phyloP scores from a whole-genome alignment of 2,329 filamentous ascomycete genomes.

The Helminthosporium solani region DNA sequence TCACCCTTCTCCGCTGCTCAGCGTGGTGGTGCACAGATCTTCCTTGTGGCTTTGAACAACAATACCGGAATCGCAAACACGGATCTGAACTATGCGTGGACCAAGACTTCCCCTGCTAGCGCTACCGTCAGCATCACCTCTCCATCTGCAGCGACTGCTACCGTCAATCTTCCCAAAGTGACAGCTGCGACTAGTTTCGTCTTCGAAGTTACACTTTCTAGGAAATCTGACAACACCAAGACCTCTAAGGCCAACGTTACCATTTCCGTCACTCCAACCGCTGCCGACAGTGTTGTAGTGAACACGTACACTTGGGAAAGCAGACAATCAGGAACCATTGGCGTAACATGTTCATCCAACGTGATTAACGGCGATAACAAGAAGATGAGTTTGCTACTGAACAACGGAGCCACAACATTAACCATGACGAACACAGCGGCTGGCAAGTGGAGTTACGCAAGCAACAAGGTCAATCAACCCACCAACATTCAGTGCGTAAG shows the following conservation, averaged over 20 bases:
- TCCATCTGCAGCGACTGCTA: constrained; percentile 20
- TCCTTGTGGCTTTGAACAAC: constrained; percentile 32
- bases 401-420: constrained; percentile 19
- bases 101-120: constrained; percentile 24
- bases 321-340: constrained; percentile 31
- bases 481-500: constrained; percentile 30
- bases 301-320: constrained; percentile 37
- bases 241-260: constrained; percentile 29
- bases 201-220: constrained; percentile 32
- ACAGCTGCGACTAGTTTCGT: constrained; percentile 22
- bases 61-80: constrained; percentile 17
- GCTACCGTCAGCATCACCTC: constrained; percentile 23
- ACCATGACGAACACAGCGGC: constrained; percentile 23
- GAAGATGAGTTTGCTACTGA: constrained; percentile 32
- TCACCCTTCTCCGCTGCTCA: constrained; percentile 25
- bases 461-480: constrained; percentile 28
- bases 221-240: constrained; percentile 25
- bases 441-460: constrained; percentile 33
- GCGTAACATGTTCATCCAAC: constrained; percentile 38
- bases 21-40: constrained; percentile 32
- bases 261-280: constrained; percentile 26
- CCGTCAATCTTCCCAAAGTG: constrained; percentile 26
- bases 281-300: constrained; percentile 31
- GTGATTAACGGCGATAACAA: constrained; percentile 35
- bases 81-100: constrained; percentile 37